Evolutionary conservation across 2,329 filamentous ascomycete species (phyloP).

Genomic region (Aplosporella prunicola): DNA sequence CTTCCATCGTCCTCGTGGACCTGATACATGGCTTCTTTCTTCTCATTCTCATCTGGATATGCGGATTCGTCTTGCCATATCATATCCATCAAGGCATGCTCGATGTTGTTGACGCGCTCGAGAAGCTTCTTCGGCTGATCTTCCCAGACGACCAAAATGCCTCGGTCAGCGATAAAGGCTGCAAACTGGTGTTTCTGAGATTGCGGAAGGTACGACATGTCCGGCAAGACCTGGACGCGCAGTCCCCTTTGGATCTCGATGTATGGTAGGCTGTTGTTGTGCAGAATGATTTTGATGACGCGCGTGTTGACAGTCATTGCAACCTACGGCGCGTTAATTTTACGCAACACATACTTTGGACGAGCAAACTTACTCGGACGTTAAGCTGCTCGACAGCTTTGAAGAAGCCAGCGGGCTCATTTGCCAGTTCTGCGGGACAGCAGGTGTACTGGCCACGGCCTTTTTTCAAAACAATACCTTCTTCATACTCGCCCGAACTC

Average conservation of each 20-base stretch:
- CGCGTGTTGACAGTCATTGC: constrained; percentile 60
- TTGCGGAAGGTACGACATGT: constrained; percentile 46
- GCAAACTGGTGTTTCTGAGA: constrained; percentile 58
- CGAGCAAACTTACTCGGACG: constrained; percentile 37
- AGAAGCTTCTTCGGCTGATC: constrained; percentile 50
- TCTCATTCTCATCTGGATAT: constrained; percentile 34
- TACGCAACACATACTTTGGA: constrained; percentile 7
- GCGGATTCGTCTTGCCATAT: constrained; percentile 44
- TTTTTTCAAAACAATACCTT: constrained; percentile 49
- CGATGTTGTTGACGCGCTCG: constrained; percentile 42
- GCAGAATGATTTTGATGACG: constrained; percentile 52
- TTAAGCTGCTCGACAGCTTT: constrained; percentile 43
- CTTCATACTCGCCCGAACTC: constrained; percentile 38
- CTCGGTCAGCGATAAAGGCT: constrained; percentile 52
- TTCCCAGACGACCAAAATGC: constrained; percentile 54
- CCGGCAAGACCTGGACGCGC: constrained; percentile 52
- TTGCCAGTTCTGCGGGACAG: constrained; percentile 39
- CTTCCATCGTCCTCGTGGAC: constrained; percentile 22
- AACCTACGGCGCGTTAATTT: constrained; percentile 35
- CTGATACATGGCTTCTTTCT: constrained; percentile 28
- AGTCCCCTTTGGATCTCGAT: constrained; percentile 51
- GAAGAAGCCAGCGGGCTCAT: constrained; percentile 41
- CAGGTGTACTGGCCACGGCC: constrained; percentile 42
- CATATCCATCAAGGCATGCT: constrained; percentile 46
- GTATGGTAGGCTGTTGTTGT: constrained; percentile 41